Base-by-base conservation (phyloP, 1,284 basidiomycete species). In the Cryptococcus jaspeensis region DNA sequence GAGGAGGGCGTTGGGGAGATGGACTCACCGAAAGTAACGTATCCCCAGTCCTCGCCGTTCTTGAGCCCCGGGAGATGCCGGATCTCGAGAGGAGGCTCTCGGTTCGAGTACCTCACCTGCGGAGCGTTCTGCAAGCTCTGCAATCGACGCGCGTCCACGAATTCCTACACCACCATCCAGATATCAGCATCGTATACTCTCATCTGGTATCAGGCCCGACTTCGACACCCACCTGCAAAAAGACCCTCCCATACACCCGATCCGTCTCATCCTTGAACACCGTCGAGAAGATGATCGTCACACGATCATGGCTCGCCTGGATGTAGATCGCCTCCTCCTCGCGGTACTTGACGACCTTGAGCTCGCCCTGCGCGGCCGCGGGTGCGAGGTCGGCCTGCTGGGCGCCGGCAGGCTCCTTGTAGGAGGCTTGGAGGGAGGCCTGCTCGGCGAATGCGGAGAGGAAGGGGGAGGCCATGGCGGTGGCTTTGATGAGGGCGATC, bases 181-280 rank as follows among this genome's bases (percentile, higher is more conserved):
- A 13, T 7, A 32, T 53, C 41, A 58, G 36, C 42, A 49, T n/a
- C 7, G 3, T 23, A 4, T n/a, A 52, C 38, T 7, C 5, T 42
- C 6, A 3, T 53, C 32, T 41, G 11, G 18, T 22, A 16, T 32
- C 22, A 6, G 20, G 13, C 20, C 37, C n/a, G 7, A 35, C 37
- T 15, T 43, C 37, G 38, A 38, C 35, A 74, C 83, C 63, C 61
- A 90, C 92, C 83, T 99, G 96, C 59, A 99, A 80, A 81, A 99
- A 99, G 6, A 99, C 90, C 71, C 93, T 93, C 23, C 96, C 96
- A 74, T 93, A 92, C 51, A 98, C 90, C 55, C 92, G 85, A 79
- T 99, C 96, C 6, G 95, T 97, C 78, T 99, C 96, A 70, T 99
- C 96, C 69, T 89, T 85, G 81, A 99, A 99, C 45, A 93, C 84